These are phyloP conservation scores for Pyrenophora tritici-repentis DNA, from an alignment of 2,329 filamentous ascomycete species.

Conservation along the genomic window DNA sequence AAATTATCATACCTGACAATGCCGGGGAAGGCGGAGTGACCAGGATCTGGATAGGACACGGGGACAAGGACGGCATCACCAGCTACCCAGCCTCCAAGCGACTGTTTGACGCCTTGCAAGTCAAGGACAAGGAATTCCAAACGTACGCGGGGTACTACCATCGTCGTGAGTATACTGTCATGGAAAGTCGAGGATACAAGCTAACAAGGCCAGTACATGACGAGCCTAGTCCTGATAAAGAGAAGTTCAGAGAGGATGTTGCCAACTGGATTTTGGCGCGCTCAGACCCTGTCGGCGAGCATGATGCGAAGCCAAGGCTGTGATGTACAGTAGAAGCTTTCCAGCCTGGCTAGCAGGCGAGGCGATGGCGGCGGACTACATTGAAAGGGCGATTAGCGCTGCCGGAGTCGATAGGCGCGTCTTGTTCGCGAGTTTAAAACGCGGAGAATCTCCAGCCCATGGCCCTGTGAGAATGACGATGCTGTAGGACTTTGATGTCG, in stretches of 20 bases:
- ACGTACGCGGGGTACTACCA: constrained; percentile 80
- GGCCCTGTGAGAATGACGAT: constrained; percentile 11
- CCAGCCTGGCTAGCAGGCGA: constrained; percentile 8
- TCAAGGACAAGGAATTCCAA: constrained; percentile 72
- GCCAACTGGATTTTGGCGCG: constrained; percentile 44
- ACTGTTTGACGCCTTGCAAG: constrained; percentile 63
- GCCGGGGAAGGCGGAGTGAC: constrained; percentile 60
- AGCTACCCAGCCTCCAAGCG: constrained; percentile 67
- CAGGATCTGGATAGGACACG: constrained; percentile 75
- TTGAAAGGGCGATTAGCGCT: background rate
- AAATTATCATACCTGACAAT: constrained; percentile 51
- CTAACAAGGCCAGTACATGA: constrained; percentile 43
- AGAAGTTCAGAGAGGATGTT: constrained; percentile 43
- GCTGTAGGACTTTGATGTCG: background rate
- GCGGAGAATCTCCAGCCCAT: constrained; percentile 5
- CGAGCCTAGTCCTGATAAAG: constrained; percentile 43
- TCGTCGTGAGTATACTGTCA: constrained; percentile 55
- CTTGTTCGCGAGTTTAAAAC: constrained; percentile 11
- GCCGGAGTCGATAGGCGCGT: constrained; percentile 12
- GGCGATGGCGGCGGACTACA: constrained; percentile 9
- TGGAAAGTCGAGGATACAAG: background rate
- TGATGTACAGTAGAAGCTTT: constrained; percentile 18
- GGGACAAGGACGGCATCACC: constrained; percentile 73
- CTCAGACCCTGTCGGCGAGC: constrained; percentile 37
- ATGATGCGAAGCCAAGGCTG: constrained; percentile 42